Conservation (phyloP, 139 green algal genomes). For the Chlorella sp. region DNA sequence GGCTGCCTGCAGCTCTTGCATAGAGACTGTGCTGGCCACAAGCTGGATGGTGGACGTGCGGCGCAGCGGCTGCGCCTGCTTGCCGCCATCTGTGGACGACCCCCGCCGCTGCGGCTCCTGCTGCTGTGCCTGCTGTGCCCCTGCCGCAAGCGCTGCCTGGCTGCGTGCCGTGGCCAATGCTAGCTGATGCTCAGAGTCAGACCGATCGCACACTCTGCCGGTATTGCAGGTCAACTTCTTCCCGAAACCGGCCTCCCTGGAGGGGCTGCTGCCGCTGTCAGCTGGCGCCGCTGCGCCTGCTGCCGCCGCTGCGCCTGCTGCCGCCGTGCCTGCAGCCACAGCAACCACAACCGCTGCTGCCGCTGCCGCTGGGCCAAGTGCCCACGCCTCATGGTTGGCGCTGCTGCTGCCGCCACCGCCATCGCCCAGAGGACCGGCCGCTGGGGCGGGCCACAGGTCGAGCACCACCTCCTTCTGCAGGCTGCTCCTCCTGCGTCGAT, state of each 20-base stretch:
- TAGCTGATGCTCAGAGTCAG: background rate
- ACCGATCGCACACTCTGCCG: background rate
- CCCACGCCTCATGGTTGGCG: background rate
- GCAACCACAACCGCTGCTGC: background rate
- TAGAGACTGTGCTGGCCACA: background rate
- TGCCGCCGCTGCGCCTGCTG: background rate
- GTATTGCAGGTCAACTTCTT: background rate
- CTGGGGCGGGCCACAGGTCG: background rate
- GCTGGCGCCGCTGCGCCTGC: background rate
- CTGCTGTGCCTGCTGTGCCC: background rate
- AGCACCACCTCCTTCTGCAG: background rate
- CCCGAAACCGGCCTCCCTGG: background rate
- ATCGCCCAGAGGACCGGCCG: too few relatives aligned
- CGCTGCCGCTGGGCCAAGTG: background rate
- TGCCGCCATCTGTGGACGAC: background rate
- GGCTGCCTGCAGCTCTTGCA: background rate
- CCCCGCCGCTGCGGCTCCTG: background rate
- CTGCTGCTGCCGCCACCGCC: background rate
- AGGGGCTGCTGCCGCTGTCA: background rate
- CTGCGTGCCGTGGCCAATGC: background rate
- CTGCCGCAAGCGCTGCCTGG: background rate
- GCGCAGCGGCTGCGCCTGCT: background rate
- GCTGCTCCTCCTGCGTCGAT: conserved; percentile 6
- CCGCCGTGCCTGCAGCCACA: background rate
- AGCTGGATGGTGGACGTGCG: background rate